phyloP scores from a whole-genome alignment of 805 yeast species.

The Zygosaccharomyces gambellarensis region DNA sequence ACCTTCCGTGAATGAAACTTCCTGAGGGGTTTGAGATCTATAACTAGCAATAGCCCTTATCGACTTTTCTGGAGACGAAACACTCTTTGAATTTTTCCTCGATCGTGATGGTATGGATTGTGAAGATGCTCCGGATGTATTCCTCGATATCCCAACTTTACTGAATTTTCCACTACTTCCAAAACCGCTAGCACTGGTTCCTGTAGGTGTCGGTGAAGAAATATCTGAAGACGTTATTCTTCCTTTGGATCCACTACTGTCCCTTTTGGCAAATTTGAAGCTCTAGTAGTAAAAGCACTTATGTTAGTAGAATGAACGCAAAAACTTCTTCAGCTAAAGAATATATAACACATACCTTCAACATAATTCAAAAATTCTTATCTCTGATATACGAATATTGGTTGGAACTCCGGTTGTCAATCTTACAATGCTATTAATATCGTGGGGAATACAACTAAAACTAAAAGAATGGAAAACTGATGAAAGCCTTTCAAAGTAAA shows the following conservation, averaged over 20 bases:
- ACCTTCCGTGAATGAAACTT: slow-evolving; percentile 70
- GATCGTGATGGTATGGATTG: slow-evolving; percentile 15
- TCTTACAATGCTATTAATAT: neutral
- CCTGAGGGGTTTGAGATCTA: slow-evolving; percentile 73
- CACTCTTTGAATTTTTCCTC: slow-evolving; percentile 15
- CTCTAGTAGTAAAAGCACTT: slow-evolving; percentile 8
- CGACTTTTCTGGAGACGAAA: slow-evolving; percentile 60
- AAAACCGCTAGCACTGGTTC: slow-evolving; percentile 13
- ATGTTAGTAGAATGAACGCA: slow-evolving; percentile 6
- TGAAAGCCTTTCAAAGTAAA: neutral
- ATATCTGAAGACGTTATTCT: slow-evolving; percentile 35
- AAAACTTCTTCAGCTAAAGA: neutral
- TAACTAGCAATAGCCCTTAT: slow-evolving; percentile 79
- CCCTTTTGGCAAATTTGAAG: slow-evolving; percentile 29
- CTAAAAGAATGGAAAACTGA: neutral
- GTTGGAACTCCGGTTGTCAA: neutral
- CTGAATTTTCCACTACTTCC: slow-evolving; percentile 21
- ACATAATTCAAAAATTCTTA: slow-evolving; percentile 2
- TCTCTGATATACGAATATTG: neutral
- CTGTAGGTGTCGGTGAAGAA: slow-evolving; percentile 30
- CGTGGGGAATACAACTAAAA: neutral
- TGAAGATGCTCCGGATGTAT: slow-evolving; percentile 15
- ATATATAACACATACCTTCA: slow-evolving; percentile 10
- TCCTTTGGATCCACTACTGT: slow-evolving; percentile 24
- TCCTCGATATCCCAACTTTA: slow-evolving; percentile 24